These are phyloP conservation scores for Schoenoplectus tabernaemontani DNA, from an alignment of 202 grass and related monocot species.

Conservation along the genomic window DNA sequence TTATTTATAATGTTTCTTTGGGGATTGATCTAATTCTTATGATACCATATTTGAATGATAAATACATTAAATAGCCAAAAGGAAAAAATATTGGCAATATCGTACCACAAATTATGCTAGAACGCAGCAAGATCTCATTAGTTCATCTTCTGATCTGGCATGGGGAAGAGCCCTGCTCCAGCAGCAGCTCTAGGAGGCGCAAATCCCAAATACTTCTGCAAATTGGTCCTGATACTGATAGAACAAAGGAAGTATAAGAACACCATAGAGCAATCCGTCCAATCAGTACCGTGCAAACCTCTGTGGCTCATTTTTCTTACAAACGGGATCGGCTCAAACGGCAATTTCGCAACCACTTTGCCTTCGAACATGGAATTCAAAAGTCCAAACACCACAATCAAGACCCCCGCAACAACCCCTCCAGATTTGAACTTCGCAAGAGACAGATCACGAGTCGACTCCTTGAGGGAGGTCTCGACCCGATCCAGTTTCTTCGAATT, in stretches of 20 bases:
- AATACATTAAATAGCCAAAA: not conserved
- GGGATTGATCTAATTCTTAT: not conserved
- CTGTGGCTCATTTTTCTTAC: slow-evolving; percentile 97
- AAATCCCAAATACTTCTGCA: slow-evolving; percentile 86
- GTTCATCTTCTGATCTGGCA: slow-evolving; percentile 80
- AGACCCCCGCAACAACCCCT: slow-evolving; percentile 74
- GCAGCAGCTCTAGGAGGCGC: slow-evolving; percentile 66
- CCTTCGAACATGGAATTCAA: slow-evolving; percentile 98
- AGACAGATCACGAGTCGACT: slow-evolving; percentile 80
- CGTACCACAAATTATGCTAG: slow-evolving; percentile 1
- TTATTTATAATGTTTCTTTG: not conserved
- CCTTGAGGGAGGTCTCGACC: slow-evolving; percentile 94
- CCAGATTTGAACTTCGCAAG: slow-evolving; percentile 97
- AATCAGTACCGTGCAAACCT: slow-evolving; percentile 62
- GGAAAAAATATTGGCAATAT: not conserved
- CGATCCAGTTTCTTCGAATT: slow-evolving; percentile 78
- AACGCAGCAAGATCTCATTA: slow-evolving; percentile 29
- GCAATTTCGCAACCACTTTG: slow-evolving; percentile 68
- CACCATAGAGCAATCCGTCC: slow-evolving; percentile 96
- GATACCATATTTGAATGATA: not conserved
- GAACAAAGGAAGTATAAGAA: slow-evolving; percentile 99
- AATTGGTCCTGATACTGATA: slow-evolving; percentile 94
- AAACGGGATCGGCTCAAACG: slow-evolving; percentile 64
- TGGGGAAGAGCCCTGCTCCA: slow-evolving; percentile 62
- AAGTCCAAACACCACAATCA: slow-evolving; percentile 89